Evolutionary conservation across 1,139 yeast species (phyloP).

Genomic region (Nakaseomyces bracarensis): DNA sequence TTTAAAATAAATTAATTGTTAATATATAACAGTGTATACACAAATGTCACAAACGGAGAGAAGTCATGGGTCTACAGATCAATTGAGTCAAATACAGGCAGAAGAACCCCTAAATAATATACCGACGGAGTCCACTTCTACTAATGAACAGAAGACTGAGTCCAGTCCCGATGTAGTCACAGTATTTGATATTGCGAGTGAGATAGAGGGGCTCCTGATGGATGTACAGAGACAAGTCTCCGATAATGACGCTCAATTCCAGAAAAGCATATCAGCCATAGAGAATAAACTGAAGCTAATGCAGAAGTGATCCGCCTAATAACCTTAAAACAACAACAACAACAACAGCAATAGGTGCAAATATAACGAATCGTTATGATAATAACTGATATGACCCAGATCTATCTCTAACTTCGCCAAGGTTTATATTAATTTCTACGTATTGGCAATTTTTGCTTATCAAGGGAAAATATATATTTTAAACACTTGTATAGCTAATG

Average conservation of each 20-base stretch:
- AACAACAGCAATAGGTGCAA: too few species aligned
- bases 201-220: constrained; percentile 39
- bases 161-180: constrained; percentile 36
- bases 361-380: too few species aligned
- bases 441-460: too few species aligned
- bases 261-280: constrained; percentile 16
- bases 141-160: too few species aligned
- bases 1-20: background rate
- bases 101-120: constrained; percentile 3
- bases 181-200: constrained; percentile 46
- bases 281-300: constrained; percentile 17
- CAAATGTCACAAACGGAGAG: background rate
- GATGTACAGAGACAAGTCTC: constrained; percentile 31
- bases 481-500: too few species aligned
- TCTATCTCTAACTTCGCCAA: too few species aligned
- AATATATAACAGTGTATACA: background rate
- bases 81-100: background rate
- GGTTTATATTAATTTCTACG: too few species aligned
- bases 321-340: background rate
- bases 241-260: constrained; percentile 25
- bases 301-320: constrained; percentile 6
- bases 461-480: too few species aligned
- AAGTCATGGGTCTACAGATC: background rate
- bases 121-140: too few species aligned
- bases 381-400: too few species aligned